Percentiles rank a stretch among this genome's conserved stretches.
phyloP scores from a whole-genome alignment of 768 basidiomycete genomes.

The Coprinopsis sp. region DNA sequence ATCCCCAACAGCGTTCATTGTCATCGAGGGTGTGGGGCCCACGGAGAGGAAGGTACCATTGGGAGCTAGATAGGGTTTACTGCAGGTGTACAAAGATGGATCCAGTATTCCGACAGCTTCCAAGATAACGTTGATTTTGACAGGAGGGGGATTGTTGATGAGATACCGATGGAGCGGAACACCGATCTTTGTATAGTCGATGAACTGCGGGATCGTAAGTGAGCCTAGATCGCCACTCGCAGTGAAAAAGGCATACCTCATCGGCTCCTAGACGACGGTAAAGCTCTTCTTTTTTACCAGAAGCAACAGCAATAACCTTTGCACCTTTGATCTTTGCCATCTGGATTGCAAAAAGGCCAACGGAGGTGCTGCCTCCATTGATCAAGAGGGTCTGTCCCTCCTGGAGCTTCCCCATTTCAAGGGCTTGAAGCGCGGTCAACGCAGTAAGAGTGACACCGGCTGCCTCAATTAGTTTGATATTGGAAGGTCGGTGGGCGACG shows the following conservation, averaged over 20 bases:
- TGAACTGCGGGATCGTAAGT: conserved; percentile 32
- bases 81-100: conserved; percentile 44
- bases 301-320: conserved; percentile 55
- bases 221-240: neutral
- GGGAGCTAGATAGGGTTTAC: conserved; percentile 47
- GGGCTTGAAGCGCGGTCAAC: conserved; percentile 53
- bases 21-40: conserved; percentile 38
- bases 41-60: conserved; percentile 51
- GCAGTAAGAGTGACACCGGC: conserved; percentile 57
- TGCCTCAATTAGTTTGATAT: conserved; percentile 51
- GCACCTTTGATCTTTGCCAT: conserved; percentile 63
- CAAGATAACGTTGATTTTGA: conserved; percentile 53
- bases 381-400: conserved; percentile 58
- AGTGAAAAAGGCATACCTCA: conserved; percentile 35
- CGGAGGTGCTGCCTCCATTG: conserved; percentile 65
- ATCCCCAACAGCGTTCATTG: conserved; percentile 29
- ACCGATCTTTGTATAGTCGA: conserved; percentile 57
- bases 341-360: conserved; percentile 68
- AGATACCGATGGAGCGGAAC: conserved; percentile 43
- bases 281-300: conserved; percentile 52
- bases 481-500: conserved; percentile 41
- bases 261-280: conserved; percentile 63
- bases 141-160: conserved; percentile 36
- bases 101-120: conserved; percentile 54
- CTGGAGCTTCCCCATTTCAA: conserved; percentile 48